These are phyloP conservation scores for Colletotrichum orchidophilum DNA, from an alignment of 2,329 filamentous ascomycete species.

Conservation along the genomic window DNA sequence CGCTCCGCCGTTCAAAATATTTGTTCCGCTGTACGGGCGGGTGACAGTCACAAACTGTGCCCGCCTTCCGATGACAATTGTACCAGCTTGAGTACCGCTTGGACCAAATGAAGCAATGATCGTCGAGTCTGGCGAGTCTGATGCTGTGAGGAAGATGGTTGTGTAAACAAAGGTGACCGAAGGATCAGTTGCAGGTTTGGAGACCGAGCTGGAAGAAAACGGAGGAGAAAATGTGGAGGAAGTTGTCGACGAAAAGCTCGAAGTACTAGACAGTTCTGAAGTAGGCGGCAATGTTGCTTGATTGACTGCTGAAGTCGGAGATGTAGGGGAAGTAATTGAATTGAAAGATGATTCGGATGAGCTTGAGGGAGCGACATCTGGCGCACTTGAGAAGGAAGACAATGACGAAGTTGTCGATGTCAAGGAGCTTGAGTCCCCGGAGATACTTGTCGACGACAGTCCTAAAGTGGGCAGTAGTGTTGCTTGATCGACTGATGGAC, in stretches of 20 bases:
- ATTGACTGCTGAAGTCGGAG: background rate
- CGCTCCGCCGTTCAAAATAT: background rate
- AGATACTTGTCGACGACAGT: background rate
- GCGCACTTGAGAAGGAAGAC: background rate
- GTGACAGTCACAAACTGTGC: slow-evolving; percentile 14
- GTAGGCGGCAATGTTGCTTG: background rate
- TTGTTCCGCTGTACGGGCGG: slow-evolving; percentile 4
- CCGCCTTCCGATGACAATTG: slow-evolving; percentile 1
- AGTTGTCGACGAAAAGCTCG: background rate
- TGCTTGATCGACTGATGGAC: background rate
- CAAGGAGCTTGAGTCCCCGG: background rate
- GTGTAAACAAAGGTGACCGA: slow-evolving; percentile 1
- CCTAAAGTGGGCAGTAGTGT: background rate
- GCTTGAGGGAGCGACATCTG: background rate
- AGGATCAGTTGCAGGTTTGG: slow-evolving; percentile 1
- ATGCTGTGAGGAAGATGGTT: slow-evolving; percentile 16
- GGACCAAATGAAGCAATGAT: slow-evolving; percentile 10
- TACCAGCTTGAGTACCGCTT: slow-evolving; percentile 3
- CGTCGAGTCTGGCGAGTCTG: background rate
- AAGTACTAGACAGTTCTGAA: background rate
- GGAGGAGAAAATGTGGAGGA: background rate
- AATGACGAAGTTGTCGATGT: too few relatives aligned
- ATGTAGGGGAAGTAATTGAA: background rate
- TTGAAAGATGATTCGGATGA: background rate
- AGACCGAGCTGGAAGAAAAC: background rate